phyloP scores from a whole-genome alignment of 768 basidiomycete genomes.

The Boletales sp. region DNA sequence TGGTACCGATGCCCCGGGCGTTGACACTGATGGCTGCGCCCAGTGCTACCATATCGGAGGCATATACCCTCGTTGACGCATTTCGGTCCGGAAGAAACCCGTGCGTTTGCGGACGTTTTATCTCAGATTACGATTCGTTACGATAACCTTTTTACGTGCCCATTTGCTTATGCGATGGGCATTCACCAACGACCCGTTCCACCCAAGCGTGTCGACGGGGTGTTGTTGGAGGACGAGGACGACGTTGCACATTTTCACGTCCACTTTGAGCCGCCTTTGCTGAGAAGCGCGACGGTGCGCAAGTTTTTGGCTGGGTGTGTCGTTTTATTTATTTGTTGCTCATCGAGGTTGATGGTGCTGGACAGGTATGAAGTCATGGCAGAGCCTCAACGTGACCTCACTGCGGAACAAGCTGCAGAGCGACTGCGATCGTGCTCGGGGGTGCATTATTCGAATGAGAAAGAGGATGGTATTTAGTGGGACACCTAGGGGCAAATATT shows the following conservation, averaged over 20 bases:
- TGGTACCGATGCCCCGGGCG: not conserved
- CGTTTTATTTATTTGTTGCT: not conserved
- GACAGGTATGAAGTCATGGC: conserved; percentile 85
- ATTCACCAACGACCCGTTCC: conserved; percentile 81
- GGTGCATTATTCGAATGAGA: conserved; percentile 48
- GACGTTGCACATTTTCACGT: conserved; percentile 79
- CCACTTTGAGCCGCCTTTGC: conserved; percentile 81
- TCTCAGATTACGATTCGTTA: conserved; percentile 62
- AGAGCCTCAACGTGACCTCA: conserved; percentile 86
- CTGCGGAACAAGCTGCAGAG: conserved; percentile 81
- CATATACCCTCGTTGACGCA: conserved; percentile 72
- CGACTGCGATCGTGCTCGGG: conserved; percentile 53
- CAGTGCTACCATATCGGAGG: conserved; percentile 73
- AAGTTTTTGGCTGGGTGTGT: conserved; percentile 89
- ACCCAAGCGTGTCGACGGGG: conserved; percentile 25
- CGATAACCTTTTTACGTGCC: conserved; percentile 78
- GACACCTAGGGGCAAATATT: too few species aligned
- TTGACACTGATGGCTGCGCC: too few species aligned
- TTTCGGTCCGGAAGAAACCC: conserved; percentile 57
- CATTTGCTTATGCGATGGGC: conserved; percentile 94
- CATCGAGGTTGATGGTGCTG: conserved; percentile 1
- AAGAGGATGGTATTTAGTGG: too few species aligned
- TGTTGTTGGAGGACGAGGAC: conserved; percentile 36
- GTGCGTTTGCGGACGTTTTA: conserved; percentile 64
- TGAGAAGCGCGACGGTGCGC: conserved; percentile 75